Percentiles rank a stretch among this genome's conserved stretches.
phyloP scores from a whole-genome alignment of 495 filamentous ascomycete genomes.

The Penicillium alfredii region DNA sequence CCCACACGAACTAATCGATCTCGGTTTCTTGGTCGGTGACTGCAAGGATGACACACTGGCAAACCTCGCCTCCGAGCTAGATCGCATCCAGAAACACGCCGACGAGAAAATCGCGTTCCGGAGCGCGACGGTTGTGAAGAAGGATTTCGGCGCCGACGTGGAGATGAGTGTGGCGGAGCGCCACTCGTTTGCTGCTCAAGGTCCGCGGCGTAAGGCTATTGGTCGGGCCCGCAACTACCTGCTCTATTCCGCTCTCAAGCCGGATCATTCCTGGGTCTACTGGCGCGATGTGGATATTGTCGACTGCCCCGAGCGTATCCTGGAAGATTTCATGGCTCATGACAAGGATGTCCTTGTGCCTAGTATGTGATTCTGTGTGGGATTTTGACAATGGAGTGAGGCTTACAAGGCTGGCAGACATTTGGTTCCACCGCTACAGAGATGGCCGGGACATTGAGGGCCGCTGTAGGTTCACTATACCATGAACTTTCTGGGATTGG shows the following conservation, averaged over 20 bases:
- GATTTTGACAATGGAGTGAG: too few species aligned
- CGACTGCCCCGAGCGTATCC: conserved; percentile 77
- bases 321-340: conserved; percentile 94
- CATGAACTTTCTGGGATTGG: not conserved
- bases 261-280: conserved; percentile 97
- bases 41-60: conserved; percentile 84
- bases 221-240: conserved; percentile 89
- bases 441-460: conserved; percentile 85
- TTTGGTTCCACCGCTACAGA: conserved; percentile 96
- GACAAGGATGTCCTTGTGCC: conserved; percentile 90
- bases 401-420: conserved; percentile 53
- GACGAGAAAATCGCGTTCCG: conserved; percentile 71
- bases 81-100: conserved; percentile 77
- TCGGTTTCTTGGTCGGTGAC: conserved; percentile 92
- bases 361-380: conserved; percentile 54
- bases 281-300: conserved; percentile 97
- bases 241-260: conserved; percentile 74
- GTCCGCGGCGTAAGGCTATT: conserved; percentile 83
- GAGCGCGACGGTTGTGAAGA: conserved; percentile 76
- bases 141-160: conserved; percentile 71
- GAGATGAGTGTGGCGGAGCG: conserved; percentile 73
- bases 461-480: conserved; percentile 58
- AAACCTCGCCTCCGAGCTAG: conserved; percentile 70
- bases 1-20: conserved; percentile 90
- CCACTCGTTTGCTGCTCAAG: conserved; percentile 83